phyloP scores from a whole-genome alignment of 192 early-diverging fungal genomes.

The Linnemannia elongata region DNA sequence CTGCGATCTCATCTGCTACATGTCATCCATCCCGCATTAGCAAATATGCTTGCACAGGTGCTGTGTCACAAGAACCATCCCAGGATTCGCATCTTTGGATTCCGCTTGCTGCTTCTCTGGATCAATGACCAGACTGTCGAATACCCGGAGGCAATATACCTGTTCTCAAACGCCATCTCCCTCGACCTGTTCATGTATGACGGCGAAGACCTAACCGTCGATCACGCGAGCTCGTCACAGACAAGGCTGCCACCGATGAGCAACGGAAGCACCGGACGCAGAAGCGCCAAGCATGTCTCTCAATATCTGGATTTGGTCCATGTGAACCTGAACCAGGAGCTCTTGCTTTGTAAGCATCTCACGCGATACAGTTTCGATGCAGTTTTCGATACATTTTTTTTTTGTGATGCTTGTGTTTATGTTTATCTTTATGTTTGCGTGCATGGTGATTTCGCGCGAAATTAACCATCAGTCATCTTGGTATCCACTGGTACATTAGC shows the following conservation, averaged over 20 bases:
- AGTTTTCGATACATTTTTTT: too few species aligned
- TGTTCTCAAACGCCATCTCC: slow-evolving; percentile 78
- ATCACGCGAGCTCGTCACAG: slow-evolving; percentile 39
- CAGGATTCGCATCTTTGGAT: slow-evolving; percentile 76
- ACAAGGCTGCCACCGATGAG: slow-evolving; percentile 32
- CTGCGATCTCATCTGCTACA: neutral
- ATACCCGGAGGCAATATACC: slow-evolving; percentile 66
- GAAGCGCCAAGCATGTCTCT: slow-evolving; percentile 27
- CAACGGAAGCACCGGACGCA: slow-evolving; percentile 40
- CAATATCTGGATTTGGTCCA: slow-evolving; percentile 42
- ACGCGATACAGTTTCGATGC: neutral
- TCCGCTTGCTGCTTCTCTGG: slow-evolving; percentile 79
- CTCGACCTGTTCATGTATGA: slow-evolving; percentile 69
- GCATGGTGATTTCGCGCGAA: neutral
- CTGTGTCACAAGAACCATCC: slow-evolving; percentile 79
- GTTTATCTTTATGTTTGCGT: neutral
- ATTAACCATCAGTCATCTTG: neutral
- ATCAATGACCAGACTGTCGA: slow-evolving; percentile 76
- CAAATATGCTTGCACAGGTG: slow-evolving; percentile 72
- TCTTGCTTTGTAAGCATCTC: slow-evolving; percentile 31
- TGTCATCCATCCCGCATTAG: slow-evolving; percentile 39
- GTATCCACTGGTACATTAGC: slow-evolving; percentile 36
- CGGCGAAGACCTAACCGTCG: slow-evolving; percentile 47
- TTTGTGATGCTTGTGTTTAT: too few species aligned
- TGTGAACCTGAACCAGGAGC: slow-evolving; percentile 47